Evolutionary conservation across 2,329 filamentous ascomycete genomes (phyloP).

Genomic region (Huntiella bhutanensis): DNA sequence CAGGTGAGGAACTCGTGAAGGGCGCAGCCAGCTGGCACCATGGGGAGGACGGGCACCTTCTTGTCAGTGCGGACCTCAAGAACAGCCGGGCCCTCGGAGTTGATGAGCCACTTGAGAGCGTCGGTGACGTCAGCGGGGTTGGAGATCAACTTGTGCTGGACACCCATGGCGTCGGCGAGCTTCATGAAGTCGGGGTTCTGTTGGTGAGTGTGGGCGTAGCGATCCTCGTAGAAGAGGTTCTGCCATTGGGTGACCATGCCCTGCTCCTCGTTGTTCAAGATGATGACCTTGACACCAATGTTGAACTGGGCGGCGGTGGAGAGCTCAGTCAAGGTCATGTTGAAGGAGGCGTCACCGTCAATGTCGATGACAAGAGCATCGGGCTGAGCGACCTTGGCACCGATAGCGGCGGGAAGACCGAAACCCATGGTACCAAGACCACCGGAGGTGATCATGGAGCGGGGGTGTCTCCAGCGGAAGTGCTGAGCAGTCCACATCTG

Average conservation of each 20-base stretch:
- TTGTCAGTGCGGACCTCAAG: slow-evolving; percentile 83
- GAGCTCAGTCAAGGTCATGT: slow-evolving; percentile 94
- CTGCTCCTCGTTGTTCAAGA: slow-evolving; percentile 93
- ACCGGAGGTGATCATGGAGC: slow-evolving; percentile 90
- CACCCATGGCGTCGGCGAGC: slow-evolving; percentile 75
- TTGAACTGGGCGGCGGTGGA: slow-evolving; percentile 87
- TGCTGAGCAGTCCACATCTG: slow-evolving; percentile 98
- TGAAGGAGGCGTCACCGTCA: slow-evolving; percentile 96
- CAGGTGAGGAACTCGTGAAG: slow-evolving; percentile 89
- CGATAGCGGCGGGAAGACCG: slow-evolving; percentile 85
- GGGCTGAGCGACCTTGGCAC: slow-evolving; percentile 63
- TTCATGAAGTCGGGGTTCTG: slow-evolving; percentile 85
- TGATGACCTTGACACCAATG: slow-evolving; percentile 86
- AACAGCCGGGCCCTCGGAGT: slow-evolving; percentile 59
- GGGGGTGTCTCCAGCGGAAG: slow-evolving; percentile 81
- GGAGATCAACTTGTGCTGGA: slow-evolving; percentile 52
- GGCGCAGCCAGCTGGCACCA: slow-evolving; percentile 77
- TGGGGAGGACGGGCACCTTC: slow-evolving; percentile 87
- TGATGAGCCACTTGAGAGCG: slow-evolving; percentile 69
- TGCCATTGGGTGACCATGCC: slow-evolving; percentile 97
- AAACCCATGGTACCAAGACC: slow-evolving; percentile 80
- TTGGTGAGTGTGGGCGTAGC: slow-evolving; percentile 75
- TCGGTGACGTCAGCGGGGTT: slow-evolving; percentile 63
- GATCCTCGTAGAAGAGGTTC: slow-evolving; percentile 81
- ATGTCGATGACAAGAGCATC: slow-evolving; percentile 86